Percentiles rank a stretch among this genome's conserved stretches.
These are phyloP conservation scores for Heliophila coronopifolia DNA, from an alignment of 441 rosid species.

Conservation along the genomic window DNA sequence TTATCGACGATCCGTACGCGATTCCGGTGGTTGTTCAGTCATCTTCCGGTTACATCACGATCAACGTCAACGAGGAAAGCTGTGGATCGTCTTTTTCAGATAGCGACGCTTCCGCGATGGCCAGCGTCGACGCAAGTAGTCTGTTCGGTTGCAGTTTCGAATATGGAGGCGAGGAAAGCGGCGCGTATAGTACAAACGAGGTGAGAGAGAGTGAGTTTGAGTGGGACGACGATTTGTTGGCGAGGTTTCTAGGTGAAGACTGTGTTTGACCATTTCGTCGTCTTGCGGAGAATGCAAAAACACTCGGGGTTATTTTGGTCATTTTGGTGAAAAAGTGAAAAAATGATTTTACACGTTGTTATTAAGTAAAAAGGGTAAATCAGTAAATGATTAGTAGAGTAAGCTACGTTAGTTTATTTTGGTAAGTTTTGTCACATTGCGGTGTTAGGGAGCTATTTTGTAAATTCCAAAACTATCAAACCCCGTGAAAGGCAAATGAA, in stretches of 20 bases:
- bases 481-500: too few species aligned
- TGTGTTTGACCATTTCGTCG: slow-evolving; percentile 26
- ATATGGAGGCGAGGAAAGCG: not conserved
- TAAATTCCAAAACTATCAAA: not conserved
- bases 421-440: slow-evolving; percentile 3
- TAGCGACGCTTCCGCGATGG: slow-evolving; percentile 50
- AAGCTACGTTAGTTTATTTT: slow-evolving; percentile 8
- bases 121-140: slow-evolving; percentile 47
- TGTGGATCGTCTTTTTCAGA: slow-evolving; percentile 67
- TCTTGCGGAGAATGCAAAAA: not conserved
- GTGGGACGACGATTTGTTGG: slow-evolving; percentile 31
- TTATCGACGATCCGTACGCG: slow-evolving; percentile 55
- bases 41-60: slow-evolving; percentile 49
- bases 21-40: slow-evolving; percentile 40
- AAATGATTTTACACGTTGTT: slow-evolving; percentile 14
- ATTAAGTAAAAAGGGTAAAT: not conserved
- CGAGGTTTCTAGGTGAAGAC: slow-evolving; percentile 37
- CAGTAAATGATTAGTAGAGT: slow-evolving; percentile 16
- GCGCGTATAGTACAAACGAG: slow-evolving; percentile 25
- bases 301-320: slow-evolving; percentile 15
- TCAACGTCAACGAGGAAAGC: slow-evolving; percentile 64
- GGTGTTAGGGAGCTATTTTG: slow-evolving; percentile 2
- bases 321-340: not conserved
- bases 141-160: not conserved
- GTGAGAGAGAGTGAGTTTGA: slow-evolving; percentile 24